Conservation (phyloP, 352 stramenopile species). For the Globisporangium paroecandrum region DNA sequence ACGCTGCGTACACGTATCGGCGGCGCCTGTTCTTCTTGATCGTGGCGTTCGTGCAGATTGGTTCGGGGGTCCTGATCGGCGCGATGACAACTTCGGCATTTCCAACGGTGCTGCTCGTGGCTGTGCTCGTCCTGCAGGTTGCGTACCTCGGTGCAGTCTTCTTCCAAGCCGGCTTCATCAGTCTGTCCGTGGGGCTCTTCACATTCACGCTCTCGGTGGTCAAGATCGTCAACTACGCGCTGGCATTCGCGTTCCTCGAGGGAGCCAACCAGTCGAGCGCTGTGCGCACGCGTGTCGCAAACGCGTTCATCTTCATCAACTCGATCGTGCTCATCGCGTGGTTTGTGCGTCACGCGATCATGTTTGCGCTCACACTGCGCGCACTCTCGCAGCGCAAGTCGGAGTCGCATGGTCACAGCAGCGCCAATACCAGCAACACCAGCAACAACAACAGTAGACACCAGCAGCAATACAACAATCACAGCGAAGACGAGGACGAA, state of each 20-base stretch:
- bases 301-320: conserved; percentile 71
- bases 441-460: not conserved
- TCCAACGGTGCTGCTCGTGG: conserved; percentile 35
- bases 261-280: conserved; percentile 35
- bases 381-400: conserved; percentile 7
- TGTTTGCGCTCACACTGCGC: conserved; percentile 27
- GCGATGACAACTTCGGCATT: conserved; percentile 32
- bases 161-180: conserved; percentile 35
- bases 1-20: conserved; percentile 57
- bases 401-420: not conserved
- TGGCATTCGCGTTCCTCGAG: conserved; percentile 59
- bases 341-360: conserved; percentile 58
- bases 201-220: conserved; percentile 44
- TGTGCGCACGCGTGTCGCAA: conserved; percentile 30
- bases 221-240: conserved; percentile 57
- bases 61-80: conserved; percentile 51
- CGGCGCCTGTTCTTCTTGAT: conserved; percentile 70
- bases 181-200: conserved; percentile 41
- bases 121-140: conserved; percentile 46
- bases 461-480: not conserved
- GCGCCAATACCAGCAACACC: not conserved
- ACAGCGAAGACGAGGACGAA: conserved; percentile 3
- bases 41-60: conserved; percentile 46
- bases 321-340: conserved; percentile 50
- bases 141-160: conserved; percentile 50